Percentiles rank a stretch among this genome's conserved stretches.
Conservation (phyloP, 2,329 filamentous ascomycete species). For the Botryotinia globosa region DNA sequence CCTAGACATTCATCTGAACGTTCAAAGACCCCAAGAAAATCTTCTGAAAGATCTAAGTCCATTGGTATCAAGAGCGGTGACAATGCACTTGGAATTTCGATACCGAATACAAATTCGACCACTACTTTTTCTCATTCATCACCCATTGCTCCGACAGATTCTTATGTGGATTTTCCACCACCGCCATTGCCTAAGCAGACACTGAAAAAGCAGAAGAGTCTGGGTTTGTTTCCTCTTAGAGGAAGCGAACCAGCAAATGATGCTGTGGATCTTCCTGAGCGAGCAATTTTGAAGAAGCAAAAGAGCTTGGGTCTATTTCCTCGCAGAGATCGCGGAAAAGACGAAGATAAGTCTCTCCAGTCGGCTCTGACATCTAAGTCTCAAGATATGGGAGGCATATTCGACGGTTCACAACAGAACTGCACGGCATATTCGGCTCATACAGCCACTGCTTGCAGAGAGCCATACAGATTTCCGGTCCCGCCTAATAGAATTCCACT, state of each 20-base stretch:
- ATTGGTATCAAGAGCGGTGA: not conserved
- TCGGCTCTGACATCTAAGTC: not conserved
- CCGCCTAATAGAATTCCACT: not conserved
- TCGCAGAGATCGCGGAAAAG: not conserved
- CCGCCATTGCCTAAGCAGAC: not conserved
- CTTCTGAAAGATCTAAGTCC: not conserved
- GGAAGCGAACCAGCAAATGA: not conserved
- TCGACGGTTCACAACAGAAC: conserved; percentile 7
- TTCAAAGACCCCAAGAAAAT: not conserved
- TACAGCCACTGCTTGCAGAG: conserved; percentile 6
- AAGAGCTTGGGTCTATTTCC: conserved; percentile 7
- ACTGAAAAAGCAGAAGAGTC: conserved; percentile 5
- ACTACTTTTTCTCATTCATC: not conserved
- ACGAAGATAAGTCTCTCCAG: not conserved
- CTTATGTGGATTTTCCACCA: not conserved
- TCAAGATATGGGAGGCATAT: not conserved
- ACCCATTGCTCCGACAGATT: not conserved
- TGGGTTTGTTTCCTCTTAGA: not conserved
- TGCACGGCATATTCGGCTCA: conserved; percentile 7
- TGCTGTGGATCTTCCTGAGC: not conserved
- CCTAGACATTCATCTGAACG: not conserved
- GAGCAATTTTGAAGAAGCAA: conserved; percentile 1
- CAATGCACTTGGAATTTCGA: conserved; percentile 13
- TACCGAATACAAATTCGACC: not conserved
- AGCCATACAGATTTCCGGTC: conserved; percentile 7